These are phyloP conservation scores for Claviceps maximensis DNA, from an alignment of 2,329 filamentous ascomycete genomes.

Conservation along the genomic window DNA sequence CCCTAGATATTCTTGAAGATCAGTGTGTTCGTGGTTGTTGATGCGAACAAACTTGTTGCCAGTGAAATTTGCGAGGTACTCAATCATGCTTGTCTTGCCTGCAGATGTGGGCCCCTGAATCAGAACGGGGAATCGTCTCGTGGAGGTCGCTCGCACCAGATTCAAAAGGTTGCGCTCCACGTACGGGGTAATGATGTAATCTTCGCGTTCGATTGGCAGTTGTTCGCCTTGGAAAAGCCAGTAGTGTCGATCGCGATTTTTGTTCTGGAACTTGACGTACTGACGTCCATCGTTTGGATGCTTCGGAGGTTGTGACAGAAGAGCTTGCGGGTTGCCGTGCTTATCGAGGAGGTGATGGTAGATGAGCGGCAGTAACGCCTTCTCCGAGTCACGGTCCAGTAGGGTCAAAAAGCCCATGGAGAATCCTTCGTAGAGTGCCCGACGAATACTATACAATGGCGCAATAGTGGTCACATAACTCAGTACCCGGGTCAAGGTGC, in stretches of 20 bases:
- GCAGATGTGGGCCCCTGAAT: constrained; percentile 95
- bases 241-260: constrained; percentile 57
- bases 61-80: constrained; percentile 91
- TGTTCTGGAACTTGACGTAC: constrained; percentile 68
- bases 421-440: constrained; percentile 88
- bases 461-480: constrained; percentile 79
- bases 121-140: constrained; percentile 79
- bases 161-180: constrained; percentile 93
- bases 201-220: constrained; percentile 53
- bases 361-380: constrained; percentile 65
- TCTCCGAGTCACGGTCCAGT: constrained; percentile 69
- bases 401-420: constrained; percentile 96
- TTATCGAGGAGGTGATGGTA: constrained; percentile 65
- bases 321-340: constrained; percentile 50
- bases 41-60: constrained; percentile 97
- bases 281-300: constrained; percentile 61
- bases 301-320: constrained; percentile 66
- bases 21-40: constrained; percentile 98
- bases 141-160: constrained; percentile 84
- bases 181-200: constrained; percentile 95
- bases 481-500: constrained; percentile 81
- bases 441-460: constrained; percentile 68
- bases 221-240: constrained; percentile 70
- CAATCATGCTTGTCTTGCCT: constrained; percentile 98
- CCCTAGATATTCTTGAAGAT: constrained; percentile 93